phyloP scores from a whole-genome alignment of 495 filamentous ascomycete genomes.

The Saxophila tyrrhenica region DNA sequence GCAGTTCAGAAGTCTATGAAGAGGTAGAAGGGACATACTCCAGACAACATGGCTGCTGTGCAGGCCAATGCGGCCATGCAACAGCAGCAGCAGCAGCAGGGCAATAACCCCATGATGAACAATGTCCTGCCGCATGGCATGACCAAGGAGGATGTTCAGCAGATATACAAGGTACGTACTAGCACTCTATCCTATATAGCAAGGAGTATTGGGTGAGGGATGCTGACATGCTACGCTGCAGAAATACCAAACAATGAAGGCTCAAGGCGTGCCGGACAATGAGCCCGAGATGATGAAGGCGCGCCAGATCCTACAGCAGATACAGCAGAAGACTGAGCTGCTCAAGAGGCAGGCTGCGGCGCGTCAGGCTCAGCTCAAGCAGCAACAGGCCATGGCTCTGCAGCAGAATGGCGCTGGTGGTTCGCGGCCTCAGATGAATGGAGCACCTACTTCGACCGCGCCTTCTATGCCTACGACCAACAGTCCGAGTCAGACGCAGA shows the following conservation, averaged over 20 bases:
- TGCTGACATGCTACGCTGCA: slow-evolving; percentile 24
- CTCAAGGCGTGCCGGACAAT: slow-evolving; percentile 55
- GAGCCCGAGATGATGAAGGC: slow-evolving; percentile 75
- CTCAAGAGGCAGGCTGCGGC: slow-evolving; percentile 43
- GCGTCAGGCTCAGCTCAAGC: slow-evolving; percentile 38
- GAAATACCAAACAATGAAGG: slow-evolving; percentile 76
- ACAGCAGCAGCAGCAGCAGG: slow-evolving; percentile 3
- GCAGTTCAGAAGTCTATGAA: neutral
- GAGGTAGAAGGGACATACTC: neutral
- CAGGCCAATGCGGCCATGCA: slow-evolving; percentile 11
- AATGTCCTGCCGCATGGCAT: slow-evolving; percentile 18
- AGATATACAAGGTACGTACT: slow-evolving; percentile 10
- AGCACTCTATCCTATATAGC: neutral
- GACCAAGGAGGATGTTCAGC: slow-evolving; percentile 14
- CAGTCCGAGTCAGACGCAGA: neutral
- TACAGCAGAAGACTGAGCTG: slow-evolving; percentile 51
- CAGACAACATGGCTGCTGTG: slow-evolving; percentile 17
- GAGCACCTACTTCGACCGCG: neutral
- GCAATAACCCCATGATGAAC: neutral
- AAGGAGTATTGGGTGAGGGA: neutral
- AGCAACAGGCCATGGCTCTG: slow-evolving; percentile 36
- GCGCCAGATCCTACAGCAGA: slow-evolving; percentile 49
- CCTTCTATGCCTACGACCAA: neutral
- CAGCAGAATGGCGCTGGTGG: slow-evolving; percentile 23
- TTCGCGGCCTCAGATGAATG: slow-evolving; percentile 7